Base-by-base conservation (phyloP, 148 eudicot species). In the Drosera capensis region DNA sequence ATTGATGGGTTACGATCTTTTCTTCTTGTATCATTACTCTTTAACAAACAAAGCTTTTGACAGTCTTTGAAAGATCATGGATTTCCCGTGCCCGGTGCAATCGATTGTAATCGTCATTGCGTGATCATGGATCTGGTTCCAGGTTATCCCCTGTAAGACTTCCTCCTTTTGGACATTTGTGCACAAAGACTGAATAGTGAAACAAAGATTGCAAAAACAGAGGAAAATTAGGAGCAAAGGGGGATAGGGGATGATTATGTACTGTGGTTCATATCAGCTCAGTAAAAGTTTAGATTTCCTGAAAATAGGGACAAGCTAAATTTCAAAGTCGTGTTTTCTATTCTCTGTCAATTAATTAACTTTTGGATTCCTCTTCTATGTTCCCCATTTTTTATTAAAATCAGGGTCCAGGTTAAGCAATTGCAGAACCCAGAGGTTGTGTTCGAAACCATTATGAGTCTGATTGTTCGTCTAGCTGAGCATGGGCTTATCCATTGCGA, bases 401-500 rank as follows among this genome's bases (percentile, higher is more conserved):
- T 45, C 52, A 86, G 95, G 60, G 94, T 77, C 73, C 97, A 88
- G 92, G 92, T 88, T 51, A 75, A 75, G 75, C 70, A 88, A 58
- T 64, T 88, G 71, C 81, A 68, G 52, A 84, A 88, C 31, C 92
- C 92, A 23, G 97, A 83, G 43, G 55, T 58, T 21, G 67, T 84
- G 44, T 83, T 83, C 40, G 97, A 88, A 49, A 75, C 78, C 34
- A 67, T 88, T 21, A 51, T 75, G 25, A 69, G 78, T 48, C 68
- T 78, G 46, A 64, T 88, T 60, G 75, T 84, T 60, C 92, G 80
- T 25, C 49, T 88, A 45, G 97, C 97, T 36, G 97, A 88, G 70
- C 94, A 88, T 63, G 94, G 97, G 43, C 92, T 88, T 54, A 88
- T 88, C 51, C 97, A 88, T 60, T 88, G 94, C 30, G 97, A 88